Conservation (phyloP, 73 alveolate species). For the Paramecium bursaria region DNA sequence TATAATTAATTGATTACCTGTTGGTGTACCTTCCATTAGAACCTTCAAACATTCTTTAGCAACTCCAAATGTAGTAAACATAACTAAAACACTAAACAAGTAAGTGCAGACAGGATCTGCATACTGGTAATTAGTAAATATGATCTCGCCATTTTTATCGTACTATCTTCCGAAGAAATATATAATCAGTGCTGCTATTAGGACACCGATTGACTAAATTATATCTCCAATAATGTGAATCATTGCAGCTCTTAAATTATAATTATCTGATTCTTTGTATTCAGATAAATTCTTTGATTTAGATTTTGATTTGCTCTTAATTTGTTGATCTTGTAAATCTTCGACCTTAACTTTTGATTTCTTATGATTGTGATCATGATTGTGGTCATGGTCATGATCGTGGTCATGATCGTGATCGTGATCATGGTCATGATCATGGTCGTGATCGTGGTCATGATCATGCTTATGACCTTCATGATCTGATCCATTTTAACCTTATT, state of each 20-base stretch:
- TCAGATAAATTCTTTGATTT: conserved; percentile 63
- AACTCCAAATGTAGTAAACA: conserved; percentile 88
- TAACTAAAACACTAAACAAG: conserved; percentile 84
- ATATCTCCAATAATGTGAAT: conserved; percentile 93
- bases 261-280: conserved; percentile 61
- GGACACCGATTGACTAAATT: conserved; percentile 87
- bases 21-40: conserved; percentile 89
- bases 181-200: conserved; percentile 88
- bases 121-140: conserved; percentile 62
- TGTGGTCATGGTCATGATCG: conserved; percentile 55
- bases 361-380: conserved; percentile 58
- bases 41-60: conserved; percentile 87
- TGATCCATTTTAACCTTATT: too few species aligned
- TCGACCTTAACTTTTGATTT: neutral
- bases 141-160: conserved; percentile 16
- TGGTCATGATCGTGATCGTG: conserved; percentile 69
- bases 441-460: neutral
- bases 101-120: conserved; percentile 93
- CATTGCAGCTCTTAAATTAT: conserved; percentile 88
- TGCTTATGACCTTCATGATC: neutral
- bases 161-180: conserved; percentile 70
- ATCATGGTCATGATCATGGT: conserved; percentile 57
- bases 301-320: conserved; percentile 1
- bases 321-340: neutral
- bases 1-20: neutral